These are phyloP conservation scores for Dactylellina cionopaga DNA, from an alignment of 2,329 filamentous ascomycete genomes.

Conservation along the genomic window DNA sequence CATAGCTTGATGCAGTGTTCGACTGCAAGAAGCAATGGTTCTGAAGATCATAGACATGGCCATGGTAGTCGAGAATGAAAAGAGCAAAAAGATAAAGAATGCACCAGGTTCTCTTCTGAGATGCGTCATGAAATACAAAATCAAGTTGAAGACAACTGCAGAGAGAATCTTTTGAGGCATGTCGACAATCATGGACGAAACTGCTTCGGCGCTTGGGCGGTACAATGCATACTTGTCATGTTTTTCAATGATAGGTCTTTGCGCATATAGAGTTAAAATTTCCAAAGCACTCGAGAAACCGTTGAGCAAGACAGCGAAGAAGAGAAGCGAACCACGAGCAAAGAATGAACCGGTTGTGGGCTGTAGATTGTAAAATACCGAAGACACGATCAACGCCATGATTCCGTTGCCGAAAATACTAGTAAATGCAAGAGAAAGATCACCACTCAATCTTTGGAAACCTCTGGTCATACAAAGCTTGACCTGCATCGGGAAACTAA, in stretches of 20 bases:
- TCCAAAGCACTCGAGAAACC: slow-evolving; percentile 80
- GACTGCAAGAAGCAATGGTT: slow-evolving; percentile 79
- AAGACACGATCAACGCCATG: slow-evolving; percentile 81
- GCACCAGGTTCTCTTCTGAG: slow-evolving; percentile 76
- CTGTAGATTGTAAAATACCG: slow-evolving; percentile 80
- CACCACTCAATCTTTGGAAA: slow-evolving; percentile 78
- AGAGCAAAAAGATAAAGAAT: slow-evolving; percentile 87
- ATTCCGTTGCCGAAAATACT: slow-evolving; percentile 76
- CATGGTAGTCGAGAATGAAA: slow-evolving; percentile 77
- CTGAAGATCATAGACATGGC: slow-evolving; percentile 86
- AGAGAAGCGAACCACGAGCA: slow-evolving; percentile 79
- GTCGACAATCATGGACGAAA: slow-evolving; percentile 85
- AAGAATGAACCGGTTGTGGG: slow-evolving; percentile 77
- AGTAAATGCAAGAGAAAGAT: slow-evolving; percentile 77
- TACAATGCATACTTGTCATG: slow-evolving; percentile 87
- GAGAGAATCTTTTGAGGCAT: slow-evolving; percentile 84
- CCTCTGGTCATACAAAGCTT: slow-evolving; percentile 82
- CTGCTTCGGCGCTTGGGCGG: slow-evolving; percentile 87
- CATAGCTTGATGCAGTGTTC: slow-evolving; percentile 72
- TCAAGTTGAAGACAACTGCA: slow-evolving; percentile 78
- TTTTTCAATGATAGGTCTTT: slow-evolving; percentile 89
- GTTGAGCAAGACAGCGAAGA: slow-evolving; percentile 88
- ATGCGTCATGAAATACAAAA: slow-evolving; percentile 88
- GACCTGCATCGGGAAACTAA: slow-evolving; percentile 80
- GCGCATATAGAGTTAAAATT: slow-evolving; percentile 85